These are phyloP conservation scores for Geotrichum armillariae DNA, from an alignment of 1,139 yeast species.

Conservation along the genomic window DNA sequence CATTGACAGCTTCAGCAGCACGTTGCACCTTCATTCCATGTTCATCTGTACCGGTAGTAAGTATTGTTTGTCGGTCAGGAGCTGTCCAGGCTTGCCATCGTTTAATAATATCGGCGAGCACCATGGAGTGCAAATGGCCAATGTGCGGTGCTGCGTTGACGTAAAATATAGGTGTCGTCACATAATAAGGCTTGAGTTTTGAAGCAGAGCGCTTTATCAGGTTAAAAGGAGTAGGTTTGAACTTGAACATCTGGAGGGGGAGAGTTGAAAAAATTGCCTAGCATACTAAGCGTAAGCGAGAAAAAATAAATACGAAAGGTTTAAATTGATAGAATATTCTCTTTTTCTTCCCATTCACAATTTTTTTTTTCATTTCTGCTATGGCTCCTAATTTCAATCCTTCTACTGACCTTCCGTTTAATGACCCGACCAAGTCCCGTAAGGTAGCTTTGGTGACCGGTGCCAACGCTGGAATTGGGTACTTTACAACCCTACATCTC, in stretches of 20 bases:
- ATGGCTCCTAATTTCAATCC: constrained; percentile 26
- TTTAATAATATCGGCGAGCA: constrained; percentile 72
- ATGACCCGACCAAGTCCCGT: constrained; percentile 35
- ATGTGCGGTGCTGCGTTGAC: constrained; percentile 95
- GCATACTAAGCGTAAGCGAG: too few species aligned
- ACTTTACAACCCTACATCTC: constrained; percentile 70
- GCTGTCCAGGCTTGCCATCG: constrained; percentile 65
- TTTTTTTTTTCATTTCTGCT: too few species aligned
- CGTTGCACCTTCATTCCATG: constrained; percentile 91
- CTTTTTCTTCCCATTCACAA: too few species aligned
- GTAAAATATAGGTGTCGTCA: constrained; percentile 93
- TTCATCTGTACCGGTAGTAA: constrained; percentile 95
- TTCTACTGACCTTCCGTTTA: constrained; percentile 28
- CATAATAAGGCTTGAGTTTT: constrained; percentile 48
- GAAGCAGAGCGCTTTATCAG: too few species aligned
- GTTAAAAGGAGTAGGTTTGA: too few species aligned
- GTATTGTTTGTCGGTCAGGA: constrained; percentile 46
- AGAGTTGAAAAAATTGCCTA: too few species aligned
- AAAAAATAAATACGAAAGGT: too few species aligned
- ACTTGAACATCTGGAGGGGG: too few species aligned
- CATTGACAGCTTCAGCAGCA: constrained; percentile 60
- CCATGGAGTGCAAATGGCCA: constrained; percentile 90
- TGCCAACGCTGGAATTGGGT: constrained; percentile 80
- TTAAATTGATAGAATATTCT: too few species aligned
- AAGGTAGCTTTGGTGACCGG: constrained; percentile 75